phyloP scores from a whole-genome alignment of 305 asterid species.

The Euphrasia arctica region DNA sequence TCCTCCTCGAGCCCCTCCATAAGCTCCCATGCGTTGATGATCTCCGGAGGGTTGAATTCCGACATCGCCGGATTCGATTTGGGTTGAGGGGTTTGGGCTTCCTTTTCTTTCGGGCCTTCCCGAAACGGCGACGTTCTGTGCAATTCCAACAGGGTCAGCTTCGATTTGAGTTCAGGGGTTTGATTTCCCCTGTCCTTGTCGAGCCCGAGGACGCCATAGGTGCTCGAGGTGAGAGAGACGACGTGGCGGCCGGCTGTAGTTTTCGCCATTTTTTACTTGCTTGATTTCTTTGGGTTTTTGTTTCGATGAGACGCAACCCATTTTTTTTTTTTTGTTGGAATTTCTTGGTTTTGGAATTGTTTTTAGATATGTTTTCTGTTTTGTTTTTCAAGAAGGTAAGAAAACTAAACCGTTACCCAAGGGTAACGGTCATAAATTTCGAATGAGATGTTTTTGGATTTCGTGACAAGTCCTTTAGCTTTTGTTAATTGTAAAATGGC shows the following conservation, averaged over 20 bases:
- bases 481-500: conserved; percentile 23
- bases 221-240: conserved; percentile 88
- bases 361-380: conserved; percentile 6
- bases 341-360: conserved; percentile 13
- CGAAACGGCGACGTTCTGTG: too few relatives aligned
- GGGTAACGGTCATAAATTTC: conserved; percentile 80
- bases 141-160: too few relatives aligned
- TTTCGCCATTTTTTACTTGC: conserved; percentile 28
- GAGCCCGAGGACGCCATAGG: conserved; percentile 75
- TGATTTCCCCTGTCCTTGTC: conserved; percentile 29
- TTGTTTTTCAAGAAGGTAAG: conserved; percentile 26
- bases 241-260: conserved; percentile 46
- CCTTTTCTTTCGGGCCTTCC: too few relatives aligned
- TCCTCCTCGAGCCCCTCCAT: conserved; percentile 90
- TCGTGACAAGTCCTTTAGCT: conserved; percentile 30
- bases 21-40: conserved; percentile 81
- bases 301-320: conserved; percentile 41
- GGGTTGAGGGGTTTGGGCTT: not conserved
- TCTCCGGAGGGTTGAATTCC: conserved; percentile 52
- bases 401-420: not conserved
- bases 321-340: not conserved
- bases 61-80: conserved; percentile 19
- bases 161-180: not conserved
- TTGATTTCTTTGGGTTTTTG: conserved; percentile 36
- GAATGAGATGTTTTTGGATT: conserved; percentile 33